Conservation (phyloP, 495 filamentous ascomycete species). For the Hypomontagnella monticulosa region DNA sequence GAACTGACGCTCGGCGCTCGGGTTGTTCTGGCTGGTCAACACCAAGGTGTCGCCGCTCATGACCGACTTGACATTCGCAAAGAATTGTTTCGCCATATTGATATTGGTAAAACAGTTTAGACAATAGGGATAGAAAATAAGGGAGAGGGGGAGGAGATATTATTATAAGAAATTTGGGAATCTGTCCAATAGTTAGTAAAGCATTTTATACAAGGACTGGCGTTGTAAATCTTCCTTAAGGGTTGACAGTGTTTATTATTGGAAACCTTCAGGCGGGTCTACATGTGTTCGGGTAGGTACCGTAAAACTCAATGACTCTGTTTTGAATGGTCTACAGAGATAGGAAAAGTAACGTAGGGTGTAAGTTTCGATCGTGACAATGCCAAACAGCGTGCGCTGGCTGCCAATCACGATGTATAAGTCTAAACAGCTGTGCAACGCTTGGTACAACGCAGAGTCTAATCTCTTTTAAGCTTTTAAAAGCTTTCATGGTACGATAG, state of each 20-base stretch:
- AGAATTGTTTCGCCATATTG: slow-evolving; percentile 56
- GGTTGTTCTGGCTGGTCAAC: slow-evolving; percentile 75
- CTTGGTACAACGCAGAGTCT: slow-evolving; percentile 3
- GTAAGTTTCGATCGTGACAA: too few relatives aligned
- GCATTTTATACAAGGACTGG: neutral
- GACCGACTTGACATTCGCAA: slow-evolving; percentile 90
- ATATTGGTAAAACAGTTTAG: slow-evolving; percentile 15
- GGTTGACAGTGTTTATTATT: neutral
- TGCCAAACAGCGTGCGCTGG: too few relatives aligned
- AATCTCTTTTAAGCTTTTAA: neutral
- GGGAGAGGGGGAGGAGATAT: slow-evolving; percentile 36
- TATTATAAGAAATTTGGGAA: slow-evolving; percentile 33
- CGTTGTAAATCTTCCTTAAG: neutral
- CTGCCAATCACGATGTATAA: slow-evolving; percentile 7
- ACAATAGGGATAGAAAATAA: neutral
- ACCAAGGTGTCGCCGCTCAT: slow-evolving; percentile 92
- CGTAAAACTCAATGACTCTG: slow-evolving; percentile 3
- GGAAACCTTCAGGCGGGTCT: neutral
- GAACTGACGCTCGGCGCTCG: slow-evolving; percentile 80
- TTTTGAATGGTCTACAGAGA: neutral
- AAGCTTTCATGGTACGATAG: neutral
- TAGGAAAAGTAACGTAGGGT: neutral
- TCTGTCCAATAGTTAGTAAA: slow-evolving; percentile 25
- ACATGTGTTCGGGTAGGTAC: neutral
- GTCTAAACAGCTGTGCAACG: slow-evolving; percentile 6